Base-by-base conservation (phyloP, 2,329 filamentous ascomycete species). In the Fusarium tjaetaba region DNA sequence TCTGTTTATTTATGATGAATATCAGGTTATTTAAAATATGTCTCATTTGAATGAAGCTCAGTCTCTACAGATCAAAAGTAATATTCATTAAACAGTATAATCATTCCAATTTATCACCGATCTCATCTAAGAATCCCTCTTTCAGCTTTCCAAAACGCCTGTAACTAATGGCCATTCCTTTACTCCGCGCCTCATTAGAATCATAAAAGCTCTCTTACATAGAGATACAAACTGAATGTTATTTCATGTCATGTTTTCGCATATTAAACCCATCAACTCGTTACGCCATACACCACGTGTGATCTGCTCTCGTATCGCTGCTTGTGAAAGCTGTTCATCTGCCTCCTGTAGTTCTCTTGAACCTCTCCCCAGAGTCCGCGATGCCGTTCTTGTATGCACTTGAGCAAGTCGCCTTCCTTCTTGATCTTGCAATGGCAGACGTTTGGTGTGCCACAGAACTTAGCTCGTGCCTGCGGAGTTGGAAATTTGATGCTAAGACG, bases 401-500 rank as follows among this genome's bases (percentile, higher is more conserved):
- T 63, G 11, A 52, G 61, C 24, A 80, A 68, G 16, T 79, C 76
- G 2, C 60, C 73, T 51, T 77, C 71, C 20, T 71, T 78, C 43
- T 66, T 70, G 20, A 63, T 65, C 52, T 67, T 77, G 67, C 80
- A 81, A n/a, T 70, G 68, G 30, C 80, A 81, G 24, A 71, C 55
- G 14, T 66, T 77, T 3, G 79, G 79, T 20, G 70, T 79, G 20
- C 80, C 80, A 15, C 75, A 75, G 34, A 81, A 81, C 28, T 34
- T 62, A 9, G 70, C 74, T 32, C 80, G 72, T 5, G 70, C 66
- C 7, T 52, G 43, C 18, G 75, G 20, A 1, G 69, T 70, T 7
- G 77, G 70, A 51, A 81, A 81, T 56, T 74, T 72, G 65, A 81
- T 78, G 71, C 79, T 81, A n/a, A 82, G 56, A 13, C 80, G 76